Evolutionary conservation across 257 asterid species (phyloP), one percentile per base, ranked within the genome.

Genomic region (Solanum arcanum): DNA sequence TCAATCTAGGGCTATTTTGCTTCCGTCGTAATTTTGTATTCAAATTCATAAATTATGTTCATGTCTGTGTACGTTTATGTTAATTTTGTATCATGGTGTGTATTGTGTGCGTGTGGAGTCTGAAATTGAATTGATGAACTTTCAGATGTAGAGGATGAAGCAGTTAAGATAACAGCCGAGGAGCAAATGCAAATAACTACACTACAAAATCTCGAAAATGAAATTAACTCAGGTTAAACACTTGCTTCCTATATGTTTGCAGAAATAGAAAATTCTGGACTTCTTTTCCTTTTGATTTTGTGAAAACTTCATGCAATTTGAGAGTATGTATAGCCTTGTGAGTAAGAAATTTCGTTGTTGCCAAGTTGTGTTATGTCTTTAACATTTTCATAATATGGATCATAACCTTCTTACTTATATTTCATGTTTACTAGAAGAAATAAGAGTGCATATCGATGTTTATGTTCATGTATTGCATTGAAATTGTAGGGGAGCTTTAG

Each of bases 141-240:
- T 91, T 90, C 93, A 96, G 99, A 96, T 93, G 99, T 91, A 90
- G 99, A 96, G 89, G 99, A 96, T 92, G 97, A 96, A 87, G 98
- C 95, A 18, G 96, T 95, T 46, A 92, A 93, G 89, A 89, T 90
- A 73, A 92, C 99, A 31, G 93, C 90, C 52, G 95, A 96, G 87
- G 98, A 96, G 90, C 99, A 96, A 80, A 94, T 93, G 96, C 94
- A 86, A 44, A 81, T 88, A 86, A 88, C 96, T 68, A 94, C 94
- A 62, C 86, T 96, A 83, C 93, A 92, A 83, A 90, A 91, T 89
- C 92, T 96, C 62, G 94, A 94, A 68, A 92, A 90, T 86, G 99
- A 96, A 84, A 95, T 95, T 41, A 92, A 89, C 76, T 91, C 87
- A 90, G 98, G 98, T 95, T 82, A 29, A 46, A 72, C 44, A 82